These are phyloP conservation scores for Logfia minima DNA, from an alignment of 129 eudicot genomes.

Conservation along the genomic window DNA sequence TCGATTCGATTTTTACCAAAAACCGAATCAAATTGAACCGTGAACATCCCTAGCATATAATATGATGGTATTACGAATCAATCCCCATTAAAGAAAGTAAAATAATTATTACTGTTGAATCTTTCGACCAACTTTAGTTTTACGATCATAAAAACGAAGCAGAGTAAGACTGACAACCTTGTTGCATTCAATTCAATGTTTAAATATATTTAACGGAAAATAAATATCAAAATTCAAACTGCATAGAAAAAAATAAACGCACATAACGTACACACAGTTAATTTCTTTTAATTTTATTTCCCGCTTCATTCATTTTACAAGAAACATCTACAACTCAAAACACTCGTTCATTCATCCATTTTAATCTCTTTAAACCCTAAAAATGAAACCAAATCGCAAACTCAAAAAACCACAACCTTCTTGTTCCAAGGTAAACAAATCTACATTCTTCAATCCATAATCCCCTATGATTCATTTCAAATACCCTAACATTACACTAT, in stretches of 20 bases:
- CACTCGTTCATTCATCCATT: not conserved
- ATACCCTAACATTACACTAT: not conserved
- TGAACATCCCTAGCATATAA: too few relatives aligned
- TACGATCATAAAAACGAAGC: too few relatives aligned
- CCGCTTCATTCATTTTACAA: not conserved
- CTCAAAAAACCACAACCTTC: constrained; percentile 43
- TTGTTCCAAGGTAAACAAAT: constrained; percentile 36
- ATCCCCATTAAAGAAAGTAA: too few relatives aligned
- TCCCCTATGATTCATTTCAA: not conserved
- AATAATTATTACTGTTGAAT: too few relatives aligned
- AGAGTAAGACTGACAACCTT: too few relatives aligned
- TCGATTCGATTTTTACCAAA: too few relatives aligned
- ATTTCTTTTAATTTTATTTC: not conserved
- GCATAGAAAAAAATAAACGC: not conserved
- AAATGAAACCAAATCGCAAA: constrained; percentile 51
- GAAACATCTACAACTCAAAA: not conserved
- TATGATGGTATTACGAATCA: too few relatives aligned
- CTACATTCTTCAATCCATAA: not conserved
- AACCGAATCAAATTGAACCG: too few relatives aligned
- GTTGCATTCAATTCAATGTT: too few relatives aligned
- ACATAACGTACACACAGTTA: not conserved
- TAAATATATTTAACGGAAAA: too few relatives aligned
- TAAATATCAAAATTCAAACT: too few relatives aligned
- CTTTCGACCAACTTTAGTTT: too few relatives aligned
- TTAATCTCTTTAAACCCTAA: not conserved